Percentiles rank a stretch among this genome's conserved stretches.
Conservation (phyloP, 1,139 yeast genomes). For the Nadsonia commutata region DNA sequence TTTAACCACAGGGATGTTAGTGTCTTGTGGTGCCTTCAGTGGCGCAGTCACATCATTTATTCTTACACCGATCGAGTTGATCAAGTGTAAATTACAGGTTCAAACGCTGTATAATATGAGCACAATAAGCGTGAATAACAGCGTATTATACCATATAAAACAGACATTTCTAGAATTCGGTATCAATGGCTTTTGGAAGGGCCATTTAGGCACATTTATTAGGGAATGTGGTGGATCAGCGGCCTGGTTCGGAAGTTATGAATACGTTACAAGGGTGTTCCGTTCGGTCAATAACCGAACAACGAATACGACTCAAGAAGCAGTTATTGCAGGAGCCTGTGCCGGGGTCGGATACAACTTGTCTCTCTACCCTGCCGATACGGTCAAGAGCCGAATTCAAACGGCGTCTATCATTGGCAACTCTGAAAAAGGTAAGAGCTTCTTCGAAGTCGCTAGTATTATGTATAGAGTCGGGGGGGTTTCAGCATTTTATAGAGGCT, state of each 20-base stretch:
- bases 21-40: conserved; percentile 62
- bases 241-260: conserved; percentile 89
- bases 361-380: conserved; percentile 78
- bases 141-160: not conserved
- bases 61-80: conserved; percentile 76
- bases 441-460: conserved; percentile 24
- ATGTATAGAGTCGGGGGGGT: conserved; percentile 40
- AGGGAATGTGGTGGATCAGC: conserved; percentile 87
- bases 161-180: conserved; percentile 27
- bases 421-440: conserved; percentile 14
- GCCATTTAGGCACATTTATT: conserved; percentile 68
- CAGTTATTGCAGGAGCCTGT: conserved; percentile 63
- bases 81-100: conserved; percentile 83
- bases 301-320: conserved; percentile 32
- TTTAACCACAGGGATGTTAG: conserved; percentile 12
- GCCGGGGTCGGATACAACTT: conserved; percentile 78
- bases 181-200: conserved; percentile 59
- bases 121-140: conserved; percentile 2
- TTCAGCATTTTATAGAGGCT: conserved; percentile 63
- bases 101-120: conserved; percentile 20
- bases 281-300: conserved; percentile 13
- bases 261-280: conserved; percentile 33
- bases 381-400: conserved; percentile 78
- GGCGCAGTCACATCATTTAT: conserved; percentile 77
- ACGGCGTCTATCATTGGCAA: conserved; percentile 33